These are phyloP conservation scores for Psilocybe subaeruginosa DNA, from an alignment of 768 basidiomycete species.

Conservation along the genomic window DNA sequence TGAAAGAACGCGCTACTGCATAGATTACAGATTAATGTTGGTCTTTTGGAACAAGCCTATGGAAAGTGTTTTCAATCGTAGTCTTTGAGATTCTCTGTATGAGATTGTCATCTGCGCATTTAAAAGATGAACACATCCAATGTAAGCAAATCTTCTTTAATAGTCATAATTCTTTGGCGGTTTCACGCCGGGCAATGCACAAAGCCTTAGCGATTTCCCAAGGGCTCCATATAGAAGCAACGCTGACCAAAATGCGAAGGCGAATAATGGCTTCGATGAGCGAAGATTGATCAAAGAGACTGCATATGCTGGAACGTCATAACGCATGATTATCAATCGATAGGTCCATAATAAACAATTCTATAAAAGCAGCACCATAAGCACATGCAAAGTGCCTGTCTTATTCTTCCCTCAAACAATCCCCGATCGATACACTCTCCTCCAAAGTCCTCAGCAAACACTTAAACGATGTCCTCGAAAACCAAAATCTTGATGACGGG, in stretches of 20 bases:
- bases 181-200: no score
- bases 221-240: no score
- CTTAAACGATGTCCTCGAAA: constrained; percentile 16
- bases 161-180: no score
- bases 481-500: constrained; percentile 44
- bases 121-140: no score
- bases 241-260: neutral
- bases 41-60: no score
- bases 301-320: neutral
- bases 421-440: no score
- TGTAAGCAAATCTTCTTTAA: no score
- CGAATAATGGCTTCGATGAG: neutral
- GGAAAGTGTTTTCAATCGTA: no score
- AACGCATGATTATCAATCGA: neutral
- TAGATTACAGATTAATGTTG: no score
- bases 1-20: neutral
- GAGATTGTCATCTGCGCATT: no score
- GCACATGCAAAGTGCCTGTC: neutral
- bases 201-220: no score
- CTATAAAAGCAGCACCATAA: neutral
- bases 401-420: neutral
- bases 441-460: neutral
- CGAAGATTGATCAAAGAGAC: neutral
- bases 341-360: neutral
- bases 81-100: no score